These are phyloP conservation scores for Trypanosoma mega DNA, from an alignment of 208 protist genomes.

Conservation along the genomic window DNA sequence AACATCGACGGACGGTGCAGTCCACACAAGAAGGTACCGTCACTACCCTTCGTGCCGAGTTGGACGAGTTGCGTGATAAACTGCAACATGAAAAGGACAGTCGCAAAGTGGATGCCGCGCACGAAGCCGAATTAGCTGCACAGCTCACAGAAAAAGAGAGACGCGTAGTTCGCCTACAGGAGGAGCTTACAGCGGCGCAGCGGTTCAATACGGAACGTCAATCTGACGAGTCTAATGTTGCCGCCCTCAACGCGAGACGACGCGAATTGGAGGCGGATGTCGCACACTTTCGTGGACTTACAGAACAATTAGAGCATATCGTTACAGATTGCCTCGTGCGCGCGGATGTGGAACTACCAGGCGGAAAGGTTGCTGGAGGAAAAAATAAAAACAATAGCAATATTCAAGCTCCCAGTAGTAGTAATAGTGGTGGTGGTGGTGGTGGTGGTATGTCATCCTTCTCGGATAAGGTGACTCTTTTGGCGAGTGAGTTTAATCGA, in stretches of 20 bases:
- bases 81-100: not conserved
- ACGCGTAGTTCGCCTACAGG: not conserved
- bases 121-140: not conserved
- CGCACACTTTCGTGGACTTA: slow-evolving; percentile 7
- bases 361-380: too few relatives aligned
- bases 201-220: not conserved
- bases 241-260: slow-evolving; percentile 13
- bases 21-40: too few relatives aligned
- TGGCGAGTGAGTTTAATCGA: slow-evolving; percentile 41
- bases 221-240: not conserved
- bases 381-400: too few relatives aligned
- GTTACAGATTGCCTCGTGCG: slow-evolving; percentile 28
- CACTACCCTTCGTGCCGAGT: too few relatives aligned
- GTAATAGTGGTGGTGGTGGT: not conserved
- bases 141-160: not conserved
- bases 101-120: not conserved
- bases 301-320: slow-evolving; percentile 27
- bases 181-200: slow-evolving; percentile 5
- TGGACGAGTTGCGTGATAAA: too few relatives aligned
- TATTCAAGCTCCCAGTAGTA: not conserved
- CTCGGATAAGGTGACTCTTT: slow-evolving; percentile 35
- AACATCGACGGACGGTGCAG: not conserved
- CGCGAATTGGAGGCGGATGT: slow-evolving; percentile 22
- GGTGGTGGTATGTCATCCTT: slow-evolving; percentile 15
- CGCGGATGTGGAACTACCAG: slow-evolving; percentile 10